These are phyloP conservation scores for Pythium scleroteichum DNA, from an alignment of 352 stramenopile genomes.

Conservation along the genomic window DNA sequence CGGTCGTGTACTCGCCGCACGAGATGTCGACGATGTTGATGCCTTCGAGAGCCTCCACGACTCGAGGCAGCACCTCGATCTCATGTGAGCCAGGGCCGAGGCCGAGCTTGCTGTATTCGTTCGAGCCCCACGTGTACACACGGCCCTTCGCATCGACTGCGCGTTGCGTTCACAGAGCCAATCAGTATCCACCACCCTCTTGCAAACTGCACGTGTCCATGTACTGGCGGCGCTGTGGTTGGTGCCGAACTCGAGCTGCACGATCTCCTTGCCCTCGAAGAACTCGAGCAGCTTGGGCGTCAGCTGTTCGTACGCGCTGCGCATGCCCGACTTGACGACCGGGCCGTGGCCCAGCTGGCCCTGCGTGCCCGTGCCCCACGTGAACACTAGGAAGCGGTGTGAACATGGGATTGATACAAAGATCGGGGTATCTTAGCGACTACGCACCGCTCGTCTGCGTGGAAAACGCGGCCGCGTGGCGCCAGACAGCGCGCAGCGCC, in stretches of 20 bases:
- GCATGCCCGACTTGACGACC: conserved; percentile 85
- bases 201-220: conserved; percentile 7
- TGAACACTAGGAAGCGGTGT: conserved; percentile 50
- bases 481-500: conserved; percentile 22
- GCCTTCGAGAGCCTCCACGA: conserved; percentile 71
- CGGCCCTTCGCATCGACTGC: conserved; percentile 70
- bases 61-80: conserved; percentile 48
- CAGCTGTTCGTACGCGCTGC: conserved; percentile 84
- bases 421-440: not conserved
- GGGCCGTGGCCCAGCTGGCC: conserved; percentile 81
- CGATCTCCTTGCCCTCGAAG: conserved; percentile 63
- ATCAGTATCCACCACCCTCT: not conserved
- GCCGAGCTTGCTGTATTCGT: conserved; percentile 89
- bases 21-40: conserved; percentile 83
- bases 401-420: not conserved
- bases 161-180: conserved; percentile 1
- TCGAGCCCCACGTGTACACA: conserved; percentile 86
- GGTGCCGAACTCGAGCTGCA: conserved; percentile 71
- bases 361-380: conserved; percentile 84
- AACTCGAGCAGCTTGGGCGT: conserved; percentile 68
- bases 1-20: conserved; percentile 86
- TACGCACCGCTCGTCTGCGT: conserved; percentile 68
- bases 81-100: conserved; percentile 47
- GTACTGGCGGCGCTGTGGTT: conserved; percentile 82
- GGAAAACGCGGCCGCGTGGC: conserved; percentile 37